A percentile compares a stretch with the other conserved stretches of the same genome.
These are phyloP conservation scores for Saccharomyces pastorianus DNA, from an alignment of 1,139 yeast genomes.

Conservation along the genomic window DNA sequence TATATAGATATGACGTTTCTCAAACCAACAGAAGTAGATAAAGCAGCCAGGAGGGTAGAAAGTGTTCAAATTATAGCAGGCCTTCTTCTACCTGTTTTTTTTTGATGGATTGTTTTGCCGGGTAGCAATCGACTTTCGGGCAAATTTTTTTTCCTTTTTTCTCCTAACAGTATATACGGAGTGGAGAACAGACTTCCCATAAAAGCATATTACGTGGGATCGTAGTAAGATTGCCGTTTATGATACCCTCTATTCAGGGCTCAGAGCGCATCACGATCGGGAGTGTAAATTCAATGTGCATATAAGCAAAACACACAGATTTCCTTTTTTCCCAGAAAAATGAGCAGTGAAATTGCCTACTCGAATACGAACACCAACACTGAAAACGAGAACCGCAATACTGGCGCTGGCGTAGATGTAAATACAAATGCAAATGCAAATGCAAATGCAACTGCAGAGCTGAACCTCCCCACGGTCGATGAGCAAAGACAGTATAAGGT, in stretches of 20 bases:
- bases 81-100: background rate
- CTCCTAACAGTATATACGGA: background rate
- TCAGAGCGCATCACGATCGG: background rate
- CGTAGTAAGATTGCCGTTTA: background rate
- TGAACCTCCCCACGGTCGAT: slow-evolving; percentile 4
- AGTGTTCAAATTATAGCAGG: too few species aligned
- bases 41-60: background rate
- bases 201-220: background rate
- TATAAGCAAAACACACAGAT: background rate
- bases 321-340: background rate
- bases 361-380: background rate
- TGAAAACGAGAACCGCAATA: background rate
- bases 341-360: background rate
- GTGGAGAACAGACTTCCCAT: background rate
- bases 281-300: background rate
- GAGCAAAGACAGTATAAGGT: slow-evolving; percentile 30
- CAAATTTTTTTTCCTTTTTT: background rate
- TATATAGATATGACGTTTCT: background rate
- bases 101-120: background rate
- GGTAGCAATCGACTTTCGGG: background rate
- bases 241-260: background rate
- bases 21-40: background rate
- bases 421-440: background rate
- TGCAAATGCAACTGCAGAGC: background rate
- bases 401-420: background rate